Evolutionary conservation across 1,139 yeast genomes (phyloP).

Genomic region (Sugiyamaella japonica): DNA sequence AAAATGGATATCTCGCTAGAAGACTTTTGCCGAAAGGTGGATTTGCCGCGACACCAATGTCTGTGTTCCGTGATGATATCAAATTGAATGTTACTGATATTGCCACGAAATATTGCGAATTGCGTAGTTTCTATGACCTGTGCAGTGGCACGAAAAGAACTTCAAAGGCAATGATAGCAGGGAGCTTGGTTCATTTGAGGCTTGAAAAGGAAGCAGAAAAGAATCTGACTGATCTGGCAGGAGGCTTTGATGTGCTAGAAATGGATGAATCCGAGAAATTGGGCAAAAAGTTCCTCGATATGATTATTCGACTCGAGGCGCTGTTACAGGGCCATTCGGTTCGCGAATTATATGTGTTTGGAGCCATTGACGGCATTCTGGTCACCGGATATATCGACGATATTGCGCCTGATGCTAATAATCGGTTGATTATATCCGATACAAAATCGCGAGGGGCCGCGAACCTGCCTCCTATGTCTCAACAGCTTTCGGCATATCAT

Average conservation of each 20-base stretch:
- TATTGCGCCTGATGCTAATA: conserved; percentile 15
- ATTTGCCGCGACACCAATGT: conserved; percentile 17
- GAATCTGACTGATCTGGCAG: conserved; percentile 17
- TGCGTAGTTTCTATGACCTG: conserved; percentile 27
- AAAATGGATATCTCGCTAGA: conserved; percentile 13
- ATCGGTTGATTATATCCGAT: conserved; percentile 32
- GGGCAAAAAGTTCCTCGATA: conserved; percentile 26
- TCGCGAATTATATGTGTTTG: conserved; percentile 40
- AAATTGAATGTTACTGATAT: conserved; percentile 35
- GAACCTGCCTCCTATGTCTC: conserved; percentile 28
- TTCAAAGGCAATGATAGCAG: conserved; percentile 22
- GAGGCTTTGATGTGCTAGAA: conserved; percentile 7
- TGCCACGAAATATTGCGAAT: conserved; percentile 35
- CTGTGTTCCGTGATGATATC: conserved; percentile 21
- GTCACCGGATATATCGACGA: conserved; percentile 40
- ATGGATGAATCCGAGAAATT: conserved; percentile 25
- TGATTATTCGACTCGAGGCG: conserved; percentile 20
- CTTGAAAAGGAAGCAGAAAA: conserved; percentile 30
- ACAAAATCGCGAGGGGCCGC: conserved; percentile 35
- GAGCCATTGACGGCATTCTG: conserved; percentile 26
- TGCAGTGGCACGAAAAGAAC: neutral
- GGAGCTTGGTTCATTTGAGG: conserved; percentile 34
- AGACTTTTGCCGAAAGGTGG: neutral
- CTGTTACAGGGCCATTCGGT: conserved; percentile 22
- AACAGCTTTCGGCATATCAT: conserved; percentile 38